These are phyloP conservation scores for Cladophialophora bantiana DNA, from an alignment of 2,329 filamentous ascomycete genomes.

Conservation along the genomic window DNA sequence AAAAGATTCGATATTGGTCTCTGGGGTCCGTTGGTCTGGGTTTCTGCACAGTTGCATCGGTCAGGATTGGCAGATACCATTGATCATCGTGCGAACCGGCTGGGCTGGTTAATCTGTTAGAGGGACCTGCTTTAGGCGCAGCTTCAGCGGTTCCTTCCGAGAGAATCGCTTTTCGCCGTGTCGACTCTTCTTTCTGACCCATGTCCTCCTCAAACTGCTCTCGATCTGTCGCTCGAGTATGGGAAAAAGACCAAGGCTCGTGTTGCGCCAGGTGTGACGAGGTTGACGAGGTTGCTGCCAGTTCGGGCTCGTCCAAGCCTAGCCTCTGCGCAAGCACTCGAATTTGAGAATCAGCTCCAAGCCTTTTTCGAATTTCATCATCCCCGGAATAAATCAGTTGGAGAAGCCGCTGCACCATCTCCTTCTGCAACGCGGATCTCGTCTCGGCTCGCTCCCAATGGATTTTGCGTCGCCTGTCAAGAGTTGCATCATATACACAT, in stretches of 20 bases:
- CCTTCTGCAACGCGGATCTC: conserved; percentile 20
- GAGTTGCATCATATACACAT: conserved; percentile 22
- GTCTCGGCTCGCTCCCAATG: conserved; percentile 25
- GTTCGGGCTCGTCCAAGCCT: conserved; percentile 10
- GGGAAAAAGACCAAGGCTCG: background rate
- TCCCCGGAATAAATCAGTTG: conserved; percentile 12
- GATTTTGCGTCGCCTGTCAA: conserved; percentile 25
- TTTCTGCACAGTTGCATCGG: background rate
- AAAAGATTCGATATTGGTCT: conserved; percentile 22
- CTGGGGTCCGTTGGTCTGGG: conserved; percentile 5
- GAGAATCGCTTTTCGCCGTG: conserved; percentile 2
- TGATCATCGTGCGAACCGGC: conserved; percentile 13
- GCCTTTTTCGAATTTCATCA: conserved; percentile 1
- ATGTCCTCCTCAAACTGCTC: conserved; percentile 8
- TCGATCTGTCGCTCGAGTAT: conserved; percentile 8
- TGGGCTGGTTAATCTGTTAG: background rate
- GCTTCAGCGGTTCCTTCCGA: background rate
- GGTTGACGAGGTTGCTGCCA: background rate
- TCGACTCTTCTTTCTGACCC: conserved; percentile 17
- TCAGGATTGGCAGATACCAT: background rate
- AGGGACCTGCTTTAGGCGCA: background rate
- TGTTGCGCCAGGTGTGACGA: background rate
- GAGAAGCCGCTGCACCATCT: conserved; percentile 20
- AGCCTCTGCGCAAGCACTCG: conserved; percentile 17
- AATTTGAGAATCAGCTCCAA: conserved; percentile 10